A percentile compares a stretch with the other conserved stretches of the same genome.
phyloP scores from a whole-genome alignment of 2,329 filamentous ascomycete species.

The Diaporthe vexans region DNA sequence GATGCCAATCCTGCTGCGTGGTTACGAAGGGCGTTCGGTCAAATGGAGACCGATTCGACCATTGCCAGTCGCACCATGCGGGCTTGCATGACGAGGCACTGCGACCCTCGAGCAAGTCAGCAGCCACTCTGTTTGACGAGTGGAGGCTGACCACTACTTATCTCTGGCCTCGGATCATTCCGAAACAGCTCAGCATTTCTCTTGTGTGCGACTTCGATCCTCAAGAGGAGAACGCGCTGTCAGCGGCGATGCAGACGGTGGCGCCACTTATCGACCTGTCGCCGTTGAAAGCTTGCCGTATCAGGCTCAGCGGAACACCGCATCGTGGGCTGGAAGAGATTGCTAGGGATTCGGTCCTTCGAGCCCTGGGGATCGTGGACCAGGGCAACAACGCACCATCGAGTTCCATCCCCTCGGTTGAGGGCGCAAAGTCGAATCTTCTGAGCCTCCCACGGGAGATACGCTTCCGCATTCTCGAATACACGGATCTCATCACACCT shows the following conservation, averaged over 20 bases:
- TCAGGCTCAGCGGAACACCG: not conserved
- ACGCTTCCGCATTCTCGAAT: not conserved
- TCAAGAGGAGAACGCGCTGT: not conserved
- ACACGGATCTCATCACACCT: conserved; percentile 7
- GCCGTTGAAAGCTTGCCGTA: not conserved
- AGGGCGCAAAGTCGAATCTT: not conserved
- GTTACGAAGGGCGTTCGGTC: no score
- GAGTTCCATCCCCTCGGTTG: not conserved
- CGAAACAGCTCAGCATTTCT: not conserved
- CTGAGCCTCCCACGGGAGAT: not conserved
- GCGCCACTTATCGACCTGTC: not conserved
- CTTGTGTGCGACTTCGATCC: conserved; percentile 6
- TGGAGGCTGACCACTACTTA: not conserved
- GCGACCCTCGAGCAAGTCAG: not conserved
- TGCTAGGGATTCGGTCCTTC: not conserved
- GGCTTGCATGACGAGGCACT: not conserved
- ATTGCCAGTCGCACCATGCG: no score
- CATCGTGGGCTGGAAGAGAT: not conserved
- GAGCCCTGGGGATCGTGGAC: not conserved
- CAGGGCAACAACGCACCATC: not conserved
- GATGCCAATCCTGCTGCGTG: not conserved
- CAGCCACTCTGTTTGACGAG: not conserved
- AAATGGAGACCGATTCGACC: no score
- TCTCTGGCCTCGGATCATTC: not conserved
- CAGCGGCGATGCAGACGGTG: not conserved